Evolutionary conservation across 2,329 filamentous ascomycete genomes (phyloP).

Genomic region (Graphilbum ipis-grandicollis): DNA sequence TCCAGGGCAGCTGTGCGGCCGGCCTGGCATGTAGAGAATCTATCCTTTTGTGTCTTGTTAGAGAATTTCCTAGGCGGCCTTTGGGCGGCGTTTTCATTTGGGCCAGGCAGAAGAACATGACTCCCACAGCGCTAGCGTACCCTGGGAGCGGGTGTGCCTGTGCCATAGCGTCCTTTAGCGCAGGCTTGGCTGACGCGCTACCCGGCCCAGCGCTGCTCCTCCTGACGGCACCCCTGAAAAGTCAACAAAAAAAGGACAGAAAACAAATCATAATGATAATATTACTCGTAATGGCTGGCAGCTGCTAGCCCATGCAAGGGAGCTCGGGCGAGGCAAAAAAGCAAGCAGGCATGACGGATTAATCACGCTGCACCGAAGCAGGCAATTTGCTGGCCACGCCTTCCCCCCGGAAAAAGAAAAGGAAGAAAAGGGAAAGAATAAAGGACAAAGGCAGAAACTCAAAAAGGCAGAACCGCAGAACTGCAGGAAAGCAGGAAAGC

Average conservation of each 20-base stretch:
- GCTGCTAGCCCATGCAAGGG: not conserved
- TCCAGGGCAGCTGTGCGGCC: too few relatives aligned
- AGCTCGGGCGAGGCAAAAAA: not conserved
- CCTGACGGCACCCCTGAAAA: conserved; percentile 4
- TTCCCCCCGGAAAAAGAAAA: not conserved
- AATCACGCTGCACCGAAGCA: not conserved
- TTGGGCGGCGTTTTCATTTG: too few relatives aligned
- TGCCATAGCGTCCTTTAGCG: not conserved
- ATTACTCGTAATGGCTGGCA: too few relatives aligned
- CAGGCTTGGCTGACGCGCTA: not conserved
- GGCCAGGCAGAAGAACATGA: too few relatives aligned
- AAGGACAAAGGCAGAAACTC: not conserved
- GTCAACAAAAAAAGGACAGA: conserved; percentile 6
- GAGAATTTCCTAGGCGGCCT: too few relatives aligned
- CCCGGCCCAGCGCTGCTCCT: conserved; percentile 1
- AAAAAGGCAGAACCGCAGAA: not conserved
- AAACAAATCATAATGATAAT: conserved; percentile 1
- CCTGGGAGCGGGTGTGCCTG: too few relatives aligned
- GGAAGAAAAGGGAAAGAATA: not conserved
- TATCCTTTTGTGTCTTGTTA: too few relatives aligned
- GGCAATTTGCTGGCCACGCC: not conserved
- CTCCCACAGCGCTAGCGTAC: too few relatives aligned
- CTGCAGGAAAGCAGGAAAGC: too few relatives aligned
- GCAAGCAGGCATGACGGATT: too few relatives aligned
- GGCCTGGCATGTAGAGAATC: too few relatives aligned